Base-by-base conservation (phyloP, 768 basidiomycete genomes). In the Agrocybe praecox region DNA sequence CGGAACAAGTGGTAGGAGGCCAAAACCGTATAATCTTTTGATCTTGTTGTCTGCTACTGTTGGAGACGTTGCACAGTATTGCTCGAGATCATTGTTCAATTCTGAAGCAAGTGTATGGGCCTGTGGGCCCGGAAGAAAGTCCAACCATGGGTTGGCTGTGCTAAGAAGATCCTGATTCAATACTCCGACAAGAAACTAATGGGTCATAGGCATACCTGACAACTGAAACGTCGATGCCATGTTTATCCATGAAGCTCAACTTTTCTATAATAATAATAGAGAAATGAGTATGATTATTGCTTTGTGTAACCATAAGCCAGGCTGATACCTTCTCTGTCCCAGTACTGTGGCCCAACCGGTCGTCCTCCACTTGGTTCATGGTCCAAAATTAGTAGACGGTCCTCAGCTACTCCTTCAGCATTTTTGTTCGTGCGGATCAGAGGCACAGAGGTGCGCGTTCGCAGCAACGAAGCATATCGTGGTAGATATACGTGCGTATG, bases 121-220 rank as follows among this genome's bases (percentile, higher is more conserved):
- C 43, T 88, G 82, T 22, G 81, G 66, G 10, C 89, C 82, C 5
- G 87, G 70, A 21, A 96, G 80, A 66, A 94, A 95, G 70, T 96
- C 94, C 33, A 95, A 82, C 93, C 93, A 96, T 9, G 93, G 94
- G 65, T 96, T 95, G 23, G 93, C 93, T 22, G 90, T 83, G 68
- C 92, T 92, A 45, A 49, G 36, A 29, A 29, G 26, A 9, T 29
- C 9, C 26, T 29, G 9, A 5, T 9, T 5, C 9, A 9, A 29
- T 29, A 29, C 11, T 21, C 29, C 32, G 10, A 17, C 18, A 19
- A 19, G 43, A n/a, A 53, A 45, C 51, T 21, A 18, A 6, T 5
- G 5, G 2, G 22, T 8, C 46, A 22, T 9, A 10, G 23, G 46
- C 67, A 19, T 54, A 88, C 90, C 89, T 91, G 54, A 92, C 87